Percentiles rank a stretch among this genome's conserved stretches.
Evolutionary conservation across 176 grass and related monocot species (phyloP).

Genomic region (Elaeis guineensis): DNA sequence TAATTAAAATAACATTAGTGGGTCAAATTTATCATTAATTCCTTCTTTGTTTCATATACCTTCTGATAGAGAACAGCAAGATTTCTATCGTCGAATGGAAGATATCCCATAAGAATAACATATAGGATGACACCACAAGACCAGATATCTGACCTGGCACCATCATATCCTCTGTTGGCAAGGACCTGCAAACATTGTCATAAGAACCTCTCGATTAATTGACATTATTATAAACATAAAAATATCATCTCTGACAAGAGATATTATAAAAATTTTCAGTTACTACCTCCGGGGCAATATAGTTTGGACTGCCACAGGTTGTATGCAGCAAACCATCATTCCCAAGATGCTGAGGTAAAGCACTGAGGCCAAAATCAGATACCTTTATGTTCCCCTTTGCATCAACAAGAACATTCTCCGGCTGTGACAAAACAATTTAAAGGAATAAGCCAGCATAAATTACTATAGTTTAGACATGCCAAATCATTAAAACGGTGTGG

Average conservation of each 20-base stretch:
- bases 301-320: conserved; percentile 90
- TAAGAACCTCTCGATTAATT: conserved; percentile 4
- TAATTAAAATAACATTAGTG: not conserved
- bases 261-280: not conserved
- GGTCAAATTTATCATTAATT: not conserved
- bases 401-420: conserved; percentile 89
- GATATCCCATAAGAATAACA: conserved; percentile 72
- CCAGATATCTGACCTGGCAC: conserved; percentile 77
- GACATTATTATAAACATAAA: not conserved
- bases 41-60: conserved; percentile 60
- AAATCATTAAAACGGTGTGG: not conserved
- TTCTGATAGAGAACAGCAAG: conserved; percentile 40
- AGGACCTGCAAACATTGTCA: conserved; percentile 54
- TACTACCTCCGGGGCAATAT: conserved; percentile 82
- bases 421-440: conserved; percentile 45
- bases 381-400: conserved; percentile 94
- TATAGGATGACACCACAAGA: conserved; percentile 91
- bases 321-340: conserved; percentile 92
- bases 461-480: not conserved
- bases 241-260: no score
- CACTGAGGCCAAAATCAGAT: conserved; percentile 87
- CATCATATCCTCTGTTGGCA: conserved; percentile 87
- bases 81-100: conserved; percentile 88
- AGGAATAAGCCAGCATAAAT: not conserved
- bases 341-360: conserved; percentile 67